Percentiles rank a stretch among this genome's conserved stretches.
phyloP scores from a whole-genome alignment of 805 yeast species.

The Ogataea paraovalis region DNA sequence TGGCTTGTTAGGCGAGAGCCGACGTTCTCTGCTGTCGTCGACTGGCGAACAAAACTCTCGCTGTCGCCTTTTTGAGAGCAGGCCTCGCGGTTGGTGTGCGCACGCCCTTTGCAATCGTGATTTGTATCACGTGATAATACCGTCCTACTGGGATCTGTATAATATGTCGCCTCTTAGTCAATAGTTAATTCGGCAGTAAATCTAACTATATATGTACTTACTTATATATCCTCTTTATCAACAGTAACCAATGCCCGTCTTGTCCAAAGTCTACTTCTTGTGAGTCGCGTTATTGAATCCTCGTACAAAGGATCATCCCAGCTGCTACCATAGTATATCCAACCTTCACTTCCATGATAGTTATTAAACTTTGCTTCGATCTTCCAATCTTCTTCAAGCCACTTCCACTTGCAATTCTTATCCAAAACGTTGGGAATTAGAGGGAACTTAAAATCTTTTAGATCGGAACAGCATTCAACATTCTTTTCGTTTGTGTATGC shows the following conservation, averaged over 20 bases:
- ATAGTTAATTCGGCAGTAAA: too few relatives aligned
- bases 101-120: too few relatives aligned
- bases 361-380: slow-evolving; percentile 40
- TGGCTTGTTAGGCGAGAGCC: background rate
- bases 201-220: too few relatives aligned
- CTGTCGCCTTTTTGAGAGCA: too few relatives aligned
- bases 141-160: too few relatives aligned
- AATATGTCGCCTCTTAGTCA: too few relatives aligned
- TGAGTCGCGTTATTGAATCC: slow-evolving; percentile 48
- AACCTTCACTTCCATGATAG: slow-evolving; percentile 39
- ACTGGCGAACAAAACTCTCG: background rate
- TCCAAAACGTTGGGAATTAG: slow-evolving; percentile 27
- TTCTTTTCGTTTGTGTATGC: slow-evolving; percentile 42
- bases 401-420: slow-evolving; percentile 47
- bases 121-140: too few relatives aligned
- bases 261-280: slow-evolving; percentile 49
- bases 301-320: slow-evolving; percentile 41
- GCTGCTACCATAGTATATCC: slow-evolving; percentile 50
- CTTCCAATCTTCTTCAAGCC: slow-evolving; percentile 54
- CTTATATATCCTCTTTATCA: background rate
- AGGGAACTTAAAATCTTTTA: slow-evolving; percentile 45
- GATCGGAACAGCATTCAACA: slow-evolving; percentile 25
- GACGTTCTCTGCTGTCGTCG: background rate
- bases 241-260: slow-evolving; percentile 38
- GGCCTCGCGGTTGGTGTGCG: background rate